A percentile compares a stretch with the other conserved stretches of the same genome.
Conservation (phyloP, 148 eudicot genomes). For the Nepenthes mirabilis region DNA sequence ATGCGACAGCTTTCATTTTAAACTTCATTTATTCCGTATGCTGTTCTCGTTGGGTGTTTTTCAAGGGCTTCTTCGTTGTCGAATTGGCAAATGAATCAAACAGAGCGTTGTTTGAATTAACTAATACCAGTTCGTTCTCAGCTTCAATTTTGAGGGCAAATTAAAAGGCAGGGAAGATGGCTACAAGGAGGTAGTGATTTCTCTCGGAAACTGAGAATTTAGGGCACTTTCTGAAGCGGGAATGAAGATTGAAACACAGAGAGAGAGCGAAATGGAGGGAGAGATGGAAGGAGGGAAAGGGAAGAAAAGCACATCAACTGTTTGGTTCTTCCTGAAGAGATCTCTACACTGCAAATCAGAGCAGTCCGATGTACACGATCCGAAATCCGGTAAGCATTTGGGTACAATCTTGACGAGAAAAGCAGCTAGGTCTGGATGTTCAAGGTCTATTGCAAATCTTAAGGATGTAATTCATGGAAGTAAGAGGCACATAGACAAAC, state of each 20-base stretch:
- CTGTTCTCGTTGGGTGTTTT: too few relatives aligned
- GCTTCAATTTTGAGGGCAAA: background rate
- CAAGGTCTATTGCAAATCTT: constrained; percentile 89
- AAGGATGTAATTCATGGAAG: constrained; percentile 95
- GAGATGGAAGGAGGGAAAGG: constrained; percentile 9
- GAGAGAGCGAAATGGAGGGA: constrained; percentile 7
- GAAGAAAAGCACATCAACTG: constrained; percentile 36
- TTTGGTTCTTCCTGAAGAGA: constrained; percentile 81
- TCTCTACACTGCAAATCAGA: constrained; percentile 84
- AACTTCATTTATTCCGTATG: too few relatives aligned
- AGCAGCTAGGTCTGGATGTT: constrained; percentile 75
- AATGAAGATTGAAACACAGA: background rate
- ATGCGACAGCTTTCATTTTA: too few relatives aligned
- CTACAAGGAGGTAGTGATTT: background rate
- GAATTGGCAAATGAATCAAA: too few relatives aligned
- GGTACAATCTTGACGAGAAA: constrained; percentile 49
- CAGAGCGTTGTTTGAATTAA: too few relatives aligned
- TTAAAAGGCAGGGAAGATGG: background rate
- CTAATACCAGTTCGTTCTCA: background rate
- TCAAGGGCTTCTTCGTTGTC: too few relatives aligned
- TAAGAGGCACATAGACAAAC: constrained; percentile 70
- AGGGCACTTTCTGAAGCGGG: background rate
- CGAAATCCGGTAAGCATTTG: constrained; percentile 39
- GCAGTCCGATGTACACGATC: constrained; percentile 80
- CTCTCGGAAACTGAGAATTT: background rate